Percentiles rank a stretch among this genome's conserved stretches.
Conservation (phyloP, 2,329 filamentous ascomycete species). For the Talaromyces sp. region DNA sequence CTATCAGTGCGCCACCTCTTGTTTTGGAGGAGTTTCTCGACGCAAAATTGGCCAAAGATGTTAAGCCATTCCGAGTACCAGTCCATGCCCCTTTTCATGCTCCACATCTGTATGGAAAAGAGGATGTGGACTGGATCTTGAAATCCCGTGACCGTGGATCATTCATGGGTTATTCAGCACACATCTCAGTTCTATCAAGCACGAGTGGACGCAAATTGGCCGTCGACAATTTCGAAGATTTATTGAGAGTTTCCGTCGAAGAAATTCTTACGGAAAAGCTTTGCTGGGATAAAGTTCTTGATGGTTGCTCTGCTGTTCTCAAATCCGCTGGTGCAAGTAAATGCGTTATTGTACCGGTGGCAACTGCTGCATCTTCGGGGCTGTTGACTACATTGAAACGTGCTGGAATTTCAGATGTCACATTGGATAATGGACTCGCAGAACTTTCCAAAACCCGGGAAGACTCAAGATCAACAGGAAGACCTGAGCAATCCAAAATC, state of each 20-base stretch:
- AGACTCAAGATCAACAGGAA: slow-evolving; percentile 21
- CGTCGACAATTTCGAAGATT: slow-evolving; percentile 24
- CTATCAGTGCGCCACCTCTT: slow-evolving; percentile 54
- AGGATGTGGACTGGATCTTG: slow-evolving; percentile 49
- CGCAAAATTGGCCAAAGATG: slow-evolving; percentile 42
- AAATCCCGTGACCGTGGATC: slow-evolving; percentile 25
- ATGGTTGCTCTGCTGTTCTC: slow-evolving; percentile 22
- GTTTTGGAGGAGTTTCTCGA: slow-evolving; percentile 50
- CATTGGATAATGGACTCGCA: slow-evolving; percentile 21
- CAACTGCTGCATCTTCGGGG: slow-evolving; percentile 27
- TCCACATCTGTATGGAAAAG: slow-evolving; percentile 47
- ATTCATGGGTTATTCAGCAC: slow-evolving; percentile 21
- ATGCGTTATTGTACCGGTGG: slow-evolving; percentile 25
- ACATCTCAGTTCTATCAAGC: slow-evolving; percentile 34
- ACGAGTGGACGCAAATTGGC: slow-evolving; percentile 28
- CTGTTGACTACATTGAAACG: slow-evolving; percentile 27
- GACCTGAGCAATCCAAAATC: slow-evolving; percentile 39
- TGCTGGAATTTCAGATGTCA: slow-evolving; percentile 18
- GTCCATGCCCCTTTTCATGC: slow-evolving; percentile 58
- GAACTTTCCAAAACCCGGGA: slow-evolving; percentile 19
- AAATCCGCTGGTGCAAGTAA: slow-evolving; percentile 11
- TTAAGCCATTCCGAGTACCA: slow-evolving; percentile 49
- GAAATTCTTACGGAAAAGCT: slow-evolving; percentile 35
- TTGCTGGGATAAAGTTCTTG: slow-evolving; percentile 38
- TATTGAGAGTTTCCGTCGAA: slow-evolving; percentile 28